Conservation (phyloP, 2,329 filamentous ascomycete genomes). For the Aspergillus awamori region DNA sequence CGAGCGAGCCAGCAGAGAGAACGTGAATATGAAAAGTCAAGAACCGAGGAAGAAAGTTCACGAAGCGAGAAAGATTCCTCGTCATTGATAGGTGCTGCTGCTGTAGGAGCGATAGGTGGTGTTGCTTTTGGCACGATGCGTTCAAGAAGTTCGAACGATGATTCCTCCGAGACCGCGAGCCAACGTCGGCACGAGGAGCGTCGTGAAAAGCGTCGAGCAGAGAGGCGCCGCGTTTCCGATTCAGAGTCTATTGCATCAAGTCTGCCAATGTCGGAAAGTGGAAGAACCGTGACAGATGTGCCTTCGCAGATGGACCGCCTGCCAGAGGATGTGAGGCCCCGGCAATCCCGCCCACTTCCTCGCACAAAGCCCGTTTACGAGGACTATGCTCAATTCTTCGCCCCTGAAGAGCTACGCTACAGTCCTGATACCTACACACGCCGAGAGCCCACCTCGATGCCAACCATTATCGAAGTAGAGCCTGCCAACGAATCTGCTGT, state of each 20-base stretch:
- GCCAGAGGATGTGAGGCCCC: constrained; percentile 27
- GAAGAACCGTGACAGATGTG: constrained; percentile 23
- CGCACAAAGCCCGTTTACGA: constrained; percentile 43
- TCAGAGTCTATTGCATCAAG: constrained; percentile 28
- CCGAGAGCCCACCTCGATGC: constrained; percentile 26
- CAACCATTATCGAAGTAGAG: constrained; percentile 36
- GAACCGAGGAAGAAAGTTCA: background rate
- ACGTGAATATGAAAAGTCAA: constrained; percentile 21
- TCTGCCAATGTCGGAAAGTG: constrained; percentile 26
- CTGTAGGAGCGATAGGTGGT: constrained; percentile 55
- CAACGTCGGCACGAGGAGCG: constrained; percentile 40
- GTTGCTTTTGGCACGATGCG: constrained; percentile 50
- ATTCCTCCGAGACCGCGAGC: constrained; percentile 31
- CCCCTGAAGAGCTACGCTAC: constrained; percentile 44
- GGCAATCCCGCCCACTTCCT: constrained; percentile 32
- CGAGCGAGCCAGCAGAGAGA: constrained; percentile 25
- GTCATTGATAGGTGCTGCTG: constrained; percentile 44
- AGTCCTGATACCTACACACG: constrained; percentile 41
- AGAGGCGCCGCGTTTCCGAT: constrained; percentile 38
- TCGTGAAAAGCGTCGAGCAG: constrained; percentile 44
- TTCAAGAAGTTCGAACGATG: constrained; percentile 33
- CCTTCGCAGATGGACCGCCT: constrained; percentile 17
- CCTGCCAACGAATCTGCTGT: constrained; percentile 30
- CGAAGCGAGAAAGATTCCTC: constrained; percentile 35
- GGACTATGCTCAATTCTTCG: constrained; percentile 48